Conservation (phyloP, 495 filamentous ascomycete genomes). For the Rhizodiscina lignyota region DNA sequence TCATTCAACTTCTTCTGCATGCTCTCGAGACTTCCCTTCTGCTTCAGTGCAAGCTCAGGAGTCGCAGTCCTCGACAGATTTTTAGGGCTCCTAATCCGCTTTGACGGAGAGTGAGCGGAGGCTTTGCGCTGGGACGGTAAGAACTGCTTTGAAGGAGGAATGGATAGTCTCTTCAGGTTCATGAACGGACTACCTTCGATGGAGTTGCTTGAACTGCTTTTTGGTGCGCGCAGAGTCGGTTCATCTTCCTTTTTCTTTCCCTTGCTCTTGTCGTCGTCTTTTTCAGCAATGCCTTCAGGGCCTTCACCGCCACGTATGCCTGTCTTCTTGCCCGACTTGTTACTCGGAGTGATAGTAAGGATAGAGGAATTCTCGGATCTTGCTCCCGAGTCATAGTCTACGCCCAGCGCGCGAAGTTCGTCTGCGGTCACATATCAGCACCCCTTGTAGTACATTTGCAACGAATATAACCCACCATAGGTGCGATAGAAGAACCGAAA, state of each 20-base stretch:
- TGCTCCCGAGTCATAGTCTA: conserved; percentile 1
- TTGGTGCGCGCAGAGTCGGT: conserved; percentile 2
- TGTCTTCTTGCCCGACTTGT: neutral
- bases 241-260: too few species aligned
- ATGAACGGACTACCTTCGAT: too few species aligned
- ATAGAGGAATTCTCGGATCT: neutral
- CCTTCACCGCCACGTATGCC: conserved; percentile 1
- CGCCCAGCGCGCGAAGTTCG: conserved; percentile 5
- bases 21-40: too few species aligned
- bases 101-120: neutral
- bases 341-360: neutral
- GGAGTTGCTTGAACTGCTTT: conserved; percentile 4
- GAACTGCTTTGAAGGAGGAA: conserved; percentile 7
- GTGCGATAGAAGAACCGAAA: conserved; percentile 23
- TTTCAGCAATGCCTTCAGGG: too few species aligned
- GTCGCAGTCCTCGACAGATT: too few species aligned
- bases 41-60: too few species aligned
- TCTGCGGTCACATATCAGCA: conserved; percentile 1
- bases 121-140: conserved; percentile 1
- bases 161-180: conserved; percentile 8
- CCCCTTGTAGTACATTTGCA: too few species aligned
- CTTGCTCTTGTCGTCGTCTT: too few species aligned
- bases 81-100: too few species aligned
- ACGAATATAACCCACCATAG: conserved; percentile 3
- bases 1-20: too few species aligned